Evolutionary conservation across 768 basidiomycete species (phyloP).

Genomic region (Xerocomellus amylosporus): DNA sequence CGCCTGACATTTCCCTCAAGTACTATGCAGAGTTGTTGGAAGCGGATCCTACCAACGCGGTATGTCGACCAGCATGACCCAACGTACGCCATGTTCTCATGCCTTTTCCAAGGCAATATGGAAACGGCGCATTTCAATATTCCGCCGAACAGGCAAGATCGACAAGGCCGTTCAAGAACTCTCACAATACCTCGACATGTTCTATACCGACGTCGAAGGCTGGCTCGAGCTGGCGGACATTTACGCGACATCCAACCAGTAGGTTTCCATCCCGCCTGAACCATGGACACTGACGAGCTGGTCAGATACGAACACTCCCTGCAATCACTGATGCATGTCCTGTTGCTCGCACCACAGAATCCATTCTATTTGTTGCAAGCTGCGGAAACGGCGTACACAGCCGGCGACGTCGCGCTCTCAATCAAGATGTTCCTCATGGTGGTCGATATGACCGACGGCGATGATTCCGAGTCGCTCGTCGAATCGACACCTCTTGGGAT

Average conservation of each 20-base stretch:
- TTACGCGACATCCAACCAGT: slow-evolving; percentile 75
- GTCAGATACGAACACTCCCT: slow-evolving; percentile 69
- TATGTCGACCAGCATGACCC: slow-evolving; percentile 39
- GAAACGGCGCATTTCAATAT: slow-evolving; percentile 79
- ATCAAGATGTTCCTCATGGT: slow-evolving; percentile 77
- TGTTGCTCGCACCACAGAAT: slow-evolving; percentile 83
- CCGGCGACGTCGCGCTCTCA: slow-evolving; percentile 69
- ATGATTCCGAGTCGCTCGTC: slow-evolving; percentile 47
- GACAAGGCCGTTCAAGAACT: slow-evolving; percentile 73
- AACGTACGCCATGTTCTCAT: neutral
- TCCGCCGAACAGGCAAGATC: slow-evolving; percentile 57
- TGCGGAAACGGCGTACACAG: slow-evolving; percentile 85
- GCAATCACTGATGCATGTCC: slow-evolving; percentile 74
- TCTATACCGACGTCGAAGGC: slow-evolving; percentile 84
- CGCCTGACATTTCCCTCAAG: slow-evolving; percentile 52
- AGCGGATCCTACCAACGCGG: slow-evolving; percentile 66
- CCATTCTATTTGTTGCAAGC: slow-evolving; percentile 80
- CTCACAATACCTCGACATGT: slow-evolving; percentile 72
- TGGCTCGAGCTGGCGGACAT: slow-evolving; percentile 87
- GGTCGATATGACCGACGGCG: slow-evolving; percentile 72
- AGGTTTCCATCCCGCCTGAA: slow-evolving; percentile 25
- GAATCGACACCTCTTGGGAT: slow-evolving; percentile 52
- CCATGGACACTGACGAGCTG: neutral
- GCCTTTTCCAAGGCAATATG: slow-evolving; percentile 48
- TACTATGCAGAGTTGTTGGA: slow-evolving; percentile 64